Evolutionary conservation across 768 basidiomycete species (phyloP).

Genomic region (Omphalotus guepiniiformis): DNA sequence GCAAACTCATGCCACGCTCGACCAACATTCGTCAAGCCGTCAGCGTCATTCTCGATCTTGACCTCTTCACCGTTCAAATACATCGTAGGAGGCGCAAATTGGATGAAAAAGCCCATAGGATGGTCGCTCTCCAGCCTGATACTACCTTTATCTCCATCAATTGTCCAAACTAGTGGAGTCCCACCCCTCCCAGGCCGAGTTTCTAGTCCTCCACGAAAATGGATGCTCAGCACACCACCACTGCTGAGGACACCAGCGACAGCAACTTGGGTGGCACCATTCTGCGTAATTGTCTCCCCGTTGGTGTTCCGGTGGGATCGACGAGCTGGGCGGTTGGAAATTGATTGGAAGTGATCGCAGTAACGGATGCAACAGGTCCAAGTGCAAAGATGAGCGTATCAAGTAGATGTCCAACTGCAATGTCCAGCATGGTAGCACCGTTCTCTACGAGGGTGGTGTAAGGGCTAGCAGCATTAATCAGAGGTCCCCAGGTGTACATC

Average conservation of each 20-base stretch:
- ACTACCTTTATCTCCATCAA: background rate
- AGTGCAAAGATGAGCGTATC: constrained; percentile 23
- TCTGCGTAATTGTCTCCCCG: constrained; percentile 18
- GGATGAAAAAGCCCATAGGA: constrained; percentile 14
- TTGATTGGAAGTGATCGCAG: constrained; percentile 19
- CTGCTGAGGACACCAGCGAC: constrained; percentile 24
- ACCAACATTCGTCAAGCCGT: background rate
- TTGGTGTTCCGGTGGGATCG: constrained; percentile 21
- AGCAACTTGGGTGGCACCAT: constrained; percentile 21
- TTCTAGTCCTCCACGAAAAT: no score
- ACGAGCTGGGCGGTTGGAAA: constrained; percentile 24
- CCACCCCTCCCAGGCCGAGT: no score
- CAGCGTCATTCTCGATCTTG: constrained; percentile 7
- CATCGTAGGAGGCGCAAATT: constrained; percentile 21
- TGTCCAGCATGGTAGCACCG: constrained; percentile 22
- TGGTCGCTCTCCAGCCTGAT: background rate
- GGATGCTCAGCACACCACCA: no score
- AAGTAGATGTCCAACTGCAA: constrained; percentile 25
- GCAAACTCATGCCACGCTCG: background rate
- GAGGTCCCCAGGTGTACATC: no score
- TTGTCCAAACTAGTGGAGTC: constrained; percentile 27
- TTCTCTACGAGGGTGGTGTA: background rate
- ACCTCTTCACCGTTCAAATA: constrained; percentile 29
- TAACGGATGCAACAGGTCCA: constrained; percentile 25
- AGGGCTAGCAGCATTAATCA: background rate